phyloP scores from a whole-genome alignment of 805 yeast species.

The Wickerhamiella shivajii region DNA sequence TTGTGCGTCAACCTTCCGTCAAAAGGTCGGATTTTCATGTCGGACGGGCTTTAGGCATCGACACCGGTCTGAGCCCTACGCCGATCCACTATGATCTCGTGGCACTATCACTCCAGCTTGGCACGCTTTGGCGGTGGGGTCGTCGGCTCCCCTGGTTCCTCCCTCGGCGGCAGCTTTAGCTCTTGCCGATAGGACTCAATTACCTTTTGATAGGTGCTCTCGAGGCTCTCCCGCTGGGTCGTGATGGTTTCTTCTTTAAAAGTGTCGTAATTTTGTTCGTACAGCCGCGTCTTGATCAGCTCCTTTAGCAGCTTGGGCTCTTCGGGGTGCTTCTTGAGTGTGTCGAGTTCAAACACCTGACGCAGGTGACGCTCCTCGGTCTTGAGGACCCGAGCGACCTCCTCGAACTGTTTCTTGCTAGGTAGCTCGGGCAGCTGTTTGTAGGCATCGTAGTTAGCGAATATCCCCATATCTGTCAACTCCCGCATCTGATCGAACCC shows the following conservation, averaged over 20 bases:
- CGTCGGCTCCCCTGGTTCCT: not conserved
- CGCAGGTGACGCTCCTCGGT: constrained; percentile 66
- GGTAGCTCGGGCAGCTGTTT: constrained; percentile 15
- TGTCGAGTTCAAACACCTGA: constrained; percentile 62
- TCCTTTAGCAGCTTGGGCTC: constrained; percentile 30
- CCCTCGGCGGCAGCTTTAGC: not conserved
- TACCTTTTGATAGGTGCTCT: constrained; percentile 42
- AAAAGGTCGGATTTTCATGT: no score
- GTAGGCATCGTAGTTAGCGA: no score
- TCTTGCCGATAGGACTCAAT: constrained; percentile 6
- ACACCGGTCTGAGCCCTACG: no score
- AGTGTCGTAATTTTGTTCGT: constrained; percentile 66
- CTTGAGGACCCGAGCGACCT: constrained; percentile 33
- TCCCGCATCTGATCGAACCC: constrained; percentile 85
- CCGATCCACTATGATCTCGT: no score
- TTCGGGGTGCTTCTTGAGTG: constrained; percentile 28
- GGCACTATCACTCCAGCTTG: no score
- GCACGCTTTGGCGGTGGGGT: not conserved
- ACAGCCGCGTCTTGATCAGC: constrained; percentile 61
- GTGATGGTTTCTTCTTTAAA: constrained; percentile 58
- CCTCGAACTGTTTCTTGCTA: constrained; percentile 29
- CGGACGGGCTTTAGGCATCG: no score
- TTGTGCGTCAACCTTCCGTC: no score
- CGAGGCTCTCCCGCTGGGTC: constrained; percentile 54
- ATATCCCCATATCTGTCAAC: constrained; percentile 46